Evolutionary conservation across 2,329 filamentous ascomycete genomes (phyloP).

Genomic region (Penicillium sp.): DNA sequence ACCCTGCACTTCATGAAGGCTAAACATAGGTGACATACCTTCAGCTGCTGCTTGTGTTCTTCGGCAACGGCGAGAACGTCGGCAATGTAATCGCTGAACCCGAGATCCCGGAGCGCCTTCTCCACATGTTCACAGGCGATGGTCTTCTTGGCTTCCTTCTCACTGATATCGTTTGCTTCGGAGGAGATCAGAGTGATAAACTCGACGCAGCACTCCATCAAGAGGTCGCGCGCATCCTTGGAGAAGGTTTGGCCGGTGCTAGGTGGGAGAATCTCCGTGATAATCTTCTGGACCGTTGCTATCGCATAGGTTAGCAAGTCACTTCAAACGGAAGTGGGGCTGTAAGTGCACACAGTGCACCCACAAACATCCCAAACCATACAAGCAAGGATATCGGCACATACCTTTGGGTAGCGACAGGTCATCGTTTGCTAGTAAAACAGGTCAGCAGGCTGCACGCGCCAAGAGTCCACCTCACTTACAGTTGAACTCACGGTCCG

Average conservation of each 20-base stretch:
- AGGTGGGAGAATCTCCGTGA: constrained; percentile 84
- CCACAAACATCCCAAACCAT: neutral
- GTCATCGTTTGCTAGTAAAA: constrained; percentile 55
- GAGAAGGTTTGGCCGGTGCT: constrained; percentile 81
- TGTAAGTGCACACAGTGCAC: neutral
- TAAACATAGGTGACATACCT: constrained; percentile 59
- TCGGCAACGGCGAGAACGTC: constrained; percentile 84
- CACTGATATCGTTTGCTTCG: constrained; percentile 97
- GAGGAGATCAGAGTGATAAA: constrained; percentile 99
- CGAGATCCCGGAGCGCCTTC: constrained; percentile 87
- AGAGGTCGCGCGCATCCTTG: constrained; percentile 89
- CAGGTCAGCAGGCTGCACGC: constrained; percentile 22
- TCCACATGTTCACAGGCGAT: constrained; percentile 98
- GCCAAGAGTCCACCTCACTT: constrained; percentile 24
- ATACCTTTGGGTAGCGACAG: constrained; percentile 62
- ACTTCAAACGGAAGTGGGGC: neutral
- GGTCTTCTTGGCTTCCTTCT: constrained; percentile 98
- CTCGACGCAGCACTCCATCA: constrained; percentile 98
- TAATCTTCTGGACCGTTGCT: constrained; percentile 79
- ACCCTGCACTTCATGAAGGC: neutral
- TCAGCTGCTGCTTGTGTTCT: constrained; percentile 90
- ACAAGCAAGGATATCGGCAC: constrained; percentile 4
- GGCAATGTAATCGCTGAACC: constrained; percentile 88
- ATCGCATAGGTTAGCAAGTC: constrained; percentile 14
- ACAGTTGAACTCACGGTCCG: constrained; percentile 58